Conservation (phyloP, 768 basidiomycete species). For the Cubamyces lactineus region DNA sequence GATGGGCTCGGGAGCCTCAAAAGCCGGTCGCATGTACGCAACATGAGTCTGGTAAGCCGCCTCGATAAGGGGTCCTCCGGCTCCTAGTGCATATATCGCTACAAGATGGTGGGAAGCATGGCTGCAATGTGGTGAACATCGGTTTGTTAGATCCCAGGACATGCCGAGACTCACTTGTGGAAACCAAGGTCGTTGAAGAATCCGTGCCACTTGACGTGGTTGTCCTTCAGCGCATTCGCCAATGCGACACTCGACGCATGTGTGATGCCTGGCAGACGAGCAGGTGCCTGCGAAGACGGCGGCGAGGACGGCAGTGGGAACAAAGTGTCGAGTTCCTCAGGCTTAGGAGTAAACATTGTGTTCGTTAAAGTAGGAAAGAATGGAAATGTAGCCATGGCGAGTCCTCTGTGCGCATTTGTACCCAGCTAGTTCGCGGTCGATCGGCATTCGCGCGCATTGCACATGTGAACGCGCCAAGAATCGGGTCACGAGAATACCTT, state of each 20-base stretch:
- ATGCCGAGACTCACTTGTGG: slow-evolving; percentile 49
- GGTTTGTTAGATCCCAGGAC: not conserved
- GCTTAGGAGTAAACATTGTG: not conserved
- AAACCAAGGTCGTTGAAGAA: slow-evolving; percentile 50
- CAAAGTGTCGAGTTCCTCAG: slow-evolving; percentile 9
- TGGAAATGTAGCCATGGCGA: not conserved
- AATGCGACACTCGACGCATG: slow-evolving; percentile 37
- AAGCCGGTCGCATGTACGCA: slow-evolving; percentile 41
- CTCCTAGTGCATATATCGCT: slow-evolving; percentile 60
- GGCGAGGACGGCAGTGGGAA: slow-evolving; percentile 10
- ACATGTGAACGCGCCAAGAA: not conserved
- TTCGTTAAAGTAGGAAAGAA: not conserved
- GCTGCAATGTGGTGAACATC: not conserved
- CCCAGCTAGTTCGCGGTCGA: not conserved
- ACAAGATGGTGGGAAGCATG: slow-evolving; percentile 14
- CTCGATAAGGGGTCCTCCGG: slow-evolving; percentile 43
- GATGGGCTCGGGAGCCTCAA: slow-evolving; percentile 49
- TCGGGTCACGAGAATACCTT: not conserved
- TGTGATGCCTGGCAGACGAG: slow-evolving; percentile 30
- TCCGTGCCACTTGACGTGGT: slow-evolving; percentile 50
- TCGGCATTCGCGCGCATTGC: not conserved
- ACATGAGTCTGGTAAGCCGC: slow-evolving; percentile 48
- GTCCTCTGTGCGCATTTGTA: not conserved
- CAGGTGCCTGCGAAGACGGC: slow-evolving; percentile 2
- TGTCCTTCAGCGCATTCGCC: slow-evolving; percentile 46